These are phyloP conservation scores for Fibroporia radiculosa DNA, from an alignment of 768 basidiomycete genomes.

Conservation along the genomic window DNA sequence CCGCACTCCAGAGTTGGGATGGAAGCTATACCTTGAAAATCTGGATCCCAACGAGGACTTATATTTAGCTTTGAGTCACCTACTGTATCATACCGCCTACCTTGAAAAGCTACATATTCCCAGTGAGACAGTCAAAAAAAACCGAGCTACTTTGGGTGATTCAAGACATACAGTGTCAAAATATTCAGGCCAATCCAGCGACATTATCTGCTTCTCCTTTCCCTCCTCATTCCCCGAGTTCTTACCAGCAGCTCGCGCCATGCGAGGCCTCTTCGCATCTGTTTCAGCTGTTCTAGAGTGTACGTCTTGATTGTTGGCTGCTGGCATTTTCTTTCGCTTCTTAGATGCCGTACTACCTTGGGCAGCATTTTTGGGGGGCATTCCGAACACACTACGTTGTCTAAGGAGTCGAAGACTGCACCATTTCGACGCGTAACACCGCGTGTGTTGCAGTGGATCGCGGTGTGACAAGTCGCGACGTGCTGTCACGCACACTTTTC, in stretches of 20 bases:
- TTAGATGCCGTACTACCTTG: not conserved
- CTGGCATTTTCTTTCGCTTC: not conserved
- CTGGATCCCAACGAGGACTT: constrained; percentile 19
- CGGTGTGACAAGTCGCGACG: too few relatives aligned
- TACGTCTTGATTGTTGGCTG: not conserved
- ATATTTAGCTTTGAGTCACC: not conserved
- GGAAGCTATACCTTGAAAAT: constrained; percentile 33
- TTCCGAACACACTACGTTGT: not conserved
- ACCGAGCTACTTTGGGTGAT: not conserved
- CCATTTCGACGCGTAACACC: too few relatives aligned
- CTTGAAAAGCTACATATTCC: constrained; percentile 42
- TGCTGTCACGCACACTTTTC: too few relatives aligned
- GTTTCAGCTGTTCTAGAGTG: not conserved
- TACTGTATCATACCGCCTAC: constrained; percentile 28
- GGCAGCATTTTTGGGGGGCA: constrained; percentile 1
- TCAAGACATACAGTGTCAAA: constrained; percentile 15
- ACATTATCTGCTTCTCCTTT: not conserved
- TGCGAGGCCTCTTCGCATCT: constrained; percentile 13
- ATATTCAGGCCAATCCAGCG: constrained; percentile 20
- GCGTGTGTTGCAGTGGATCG: too few relatives aligned
- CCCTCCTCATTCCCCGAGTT: constrained; percentile 4
- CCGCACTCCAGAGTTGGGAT: not conserved
- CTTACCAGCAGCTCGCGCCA: not conserved
- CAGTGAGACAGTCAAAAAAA: not conserved
- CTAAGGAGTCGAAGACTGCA: too few relatives aligned